Conservation (phyloP, 208 protist genomes). For the Jaenimonas drosophilae region DNA sequence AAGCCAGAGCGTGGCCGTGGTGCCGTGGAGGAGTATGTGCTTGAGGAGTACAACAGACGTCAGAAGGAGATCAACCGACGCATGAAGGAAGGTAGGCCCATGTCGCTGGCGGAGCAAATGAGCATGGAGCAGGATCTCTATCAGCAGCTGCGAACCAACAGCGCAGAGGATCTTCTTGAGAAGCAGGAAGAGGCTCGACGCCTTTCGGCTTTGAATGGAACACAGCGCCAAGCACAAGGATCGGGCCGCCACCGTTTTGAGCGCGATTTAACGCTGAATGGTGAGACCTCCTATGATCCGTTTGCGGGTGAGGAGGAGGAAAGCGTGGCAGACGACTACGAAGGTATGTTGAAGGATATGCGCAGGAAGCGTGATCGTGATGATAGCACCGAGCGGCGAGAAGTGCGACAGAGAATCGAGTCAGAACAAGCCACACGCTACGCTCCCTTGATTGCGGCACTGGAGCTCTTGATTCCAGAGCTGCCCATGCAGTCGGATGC, state of each 20-base stretch:
- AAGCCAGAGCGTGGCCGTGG: slow-evolving; percentile 29
- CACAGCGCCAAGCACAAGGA: slow-evolving; percentile 14
- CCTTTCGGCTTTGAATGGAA: slow-evolving; percentile 19
- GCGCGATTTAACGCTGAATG: slow-evolving; percentile 12
- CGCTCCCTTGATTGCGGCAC: slow-evolving; percentile 14
- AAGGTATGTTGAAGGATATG: slow-evolving; percentile 3
- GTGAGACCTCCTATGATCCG: slow-evolving; percentile 3
- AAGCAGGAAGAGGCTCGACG: slow-evolving; percentile 38
- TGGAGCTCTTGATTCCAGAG: slow-evolving; percentile 20
- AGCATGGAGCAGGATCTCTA: slow-evolving; percentile 58
- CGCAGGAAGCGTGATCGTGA: slow-evolving; percentile 1
- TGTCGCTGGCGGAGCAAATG: slow-evolving; percentile 78
- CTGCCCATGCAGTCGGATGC: slow-evolving; percentile 29
- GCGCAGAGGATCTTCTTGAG: slow-evolving; percentile 37
- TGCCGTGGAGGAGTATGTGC: slow-evolving; percentile 65
- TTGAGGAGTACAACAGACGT: slow-evolving; percentile 62
- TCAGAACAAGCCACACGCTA: slow-evolving; percentile 13
- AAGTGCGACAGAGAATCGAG: background rate
- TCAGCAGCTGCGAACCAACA: slow-evolving; percentile 32
- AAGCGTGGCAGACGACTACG: slow-evolving; percentile 1
- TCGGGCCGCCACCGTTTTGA: slow-evolving; percentile 15
- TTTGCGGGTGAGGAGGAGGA: slow-evolving; percentile 11
- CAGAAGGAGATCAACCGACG: slow-evolving; percentile 57
- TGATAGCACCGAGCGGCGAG: background rate
- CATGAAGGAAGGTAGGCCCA: slow-evolving; percentile 54